Percentiles rank a stretch among this genome's conserved stretches.
Conservation (phyloP, 352 stramenopile genomes). For the Globisporangium recalcitrans region DNA sequence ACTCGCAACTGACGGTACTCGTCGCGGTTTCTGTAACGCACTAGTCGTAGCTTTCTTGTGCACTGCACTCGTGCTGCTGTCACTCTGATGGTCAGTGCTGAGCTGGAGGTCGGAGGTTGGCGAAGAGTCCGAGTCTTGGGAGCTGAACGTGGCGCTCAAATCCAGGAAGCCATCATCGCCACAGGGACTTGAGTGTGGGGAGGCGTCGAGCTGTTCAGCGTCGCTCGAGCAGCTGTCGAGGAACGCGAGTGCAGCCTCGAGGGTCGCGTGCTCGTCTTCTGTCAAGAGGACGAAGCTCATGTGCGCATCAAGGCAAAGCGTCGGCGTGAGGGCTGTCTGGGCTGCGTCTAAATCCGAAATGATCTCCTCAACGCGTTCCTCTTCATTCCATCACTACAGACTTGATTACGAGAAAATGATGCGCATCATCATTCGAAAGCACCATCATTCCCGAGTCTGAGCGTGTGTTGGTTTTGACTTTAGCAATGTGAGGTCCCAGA, state of each 20-base stretch:
- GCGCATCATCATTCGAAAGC: no score
- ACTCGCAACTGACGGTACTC: not conserved
- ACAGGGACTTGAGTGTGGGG: no score
- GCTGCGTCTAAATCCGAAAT: not conserved
- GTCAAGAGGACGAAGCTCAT: conserved; percentile 13
- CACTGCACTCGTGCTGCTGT: not conserved
- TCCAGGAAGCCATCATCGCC: not conserved
- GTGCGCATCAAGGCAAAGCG: not conserved
- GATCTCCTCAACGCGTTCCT: no score
- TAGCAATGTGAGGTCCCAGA: no score
- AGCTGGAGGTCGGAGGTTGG: not conserved
- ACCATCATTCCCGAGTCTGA: conserved; percentile 20
- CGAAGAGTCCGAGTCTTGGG: not conserved
- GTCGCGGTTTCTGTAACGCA: not conserved
- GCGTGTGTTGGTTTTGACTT: no score
- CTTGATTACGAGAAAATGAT: no score
- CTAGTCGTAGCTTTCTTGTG: not conserved
- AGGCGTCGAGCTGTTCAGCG: not conserved
- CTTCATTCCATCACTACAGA: no score
- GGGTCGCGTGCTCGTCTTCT: conserved; percentile 17
- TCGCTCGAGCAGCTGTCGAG: conserved; percentile 15
- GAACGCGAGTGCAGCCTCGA: conserved; percentile 22
- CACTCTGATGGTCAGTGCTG: no score
- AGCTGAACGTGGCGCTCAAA: not conserved
- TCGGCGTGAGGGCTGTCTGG: not conserved